Conservation (phyloP, 805 yeast genomes). For the Ogataea corticis region DNA sequence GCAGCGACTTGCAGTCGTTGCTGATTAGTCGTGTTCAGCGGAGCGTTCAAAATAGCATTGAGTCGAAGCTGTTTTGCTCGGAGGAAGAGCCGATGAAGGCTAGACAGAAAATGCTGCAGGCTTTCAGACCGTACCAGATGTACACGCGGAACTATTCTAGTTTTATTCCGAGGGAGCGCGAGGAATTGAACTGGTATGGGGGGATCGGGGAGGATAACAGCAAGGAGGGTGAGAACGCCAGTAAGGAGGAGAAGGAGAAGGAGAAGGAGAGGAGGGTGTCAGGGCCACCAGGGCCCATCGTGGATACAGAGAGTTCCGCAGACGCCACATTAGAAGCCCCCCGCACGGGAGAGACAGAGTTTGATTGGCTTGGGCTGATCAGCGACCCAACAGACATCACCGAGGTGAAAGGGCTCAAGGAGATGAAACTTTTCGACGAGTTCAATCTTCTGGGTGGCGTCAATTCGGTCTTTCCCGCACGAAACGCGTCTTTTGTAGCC, state of each 20-base stretch:
- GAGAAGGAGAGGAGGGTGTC: too few species aligned
- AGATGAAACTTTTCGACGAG: constrained; percentile 7
- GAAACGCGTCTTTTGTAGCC: too few species aligned
- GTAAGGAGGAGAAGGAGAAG: background rate
- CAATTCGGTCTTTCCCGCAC: too few species aligned
- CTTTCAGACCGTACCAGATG: constrained; percentile 11
- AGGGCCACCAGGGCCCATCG: too few species aligned
- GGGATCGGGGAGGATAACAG: background rate
- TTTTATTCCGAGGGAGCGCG: constrained; percentile 10
- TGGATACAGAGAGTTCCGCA: too few species aligned
- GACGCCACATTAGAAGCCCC: too few species aligned
- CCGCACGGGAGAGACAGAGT: too few species aligned
- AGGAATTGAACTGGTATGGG: background rate
- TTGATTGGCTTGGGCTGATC: constrained; percentile 15
- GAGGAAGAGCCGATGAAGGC: constrained; percentile 4
- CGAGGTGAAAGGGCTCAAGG: constrained; percentile 10
- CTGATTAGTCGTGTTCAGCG: constrained; percentile 2
- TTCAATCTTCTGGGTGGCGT: background rate
- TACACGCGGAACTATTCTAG: constrained; percentile 11
- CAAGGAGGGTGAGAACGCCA: background rate
- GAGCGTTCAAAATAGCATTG: constrained; percentile 6
- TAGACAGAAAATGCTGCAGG: constrained; percentile 1
- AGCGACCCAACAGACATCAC: constrained; percentile 11
- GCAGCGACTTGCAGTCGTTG: background rate
- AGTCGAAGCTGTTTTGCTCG: constrained; percentile 3